Base-by-base conservation (phyloP, 1,284 basidiomycete species). In the Chalciporus sp. region DNA sequence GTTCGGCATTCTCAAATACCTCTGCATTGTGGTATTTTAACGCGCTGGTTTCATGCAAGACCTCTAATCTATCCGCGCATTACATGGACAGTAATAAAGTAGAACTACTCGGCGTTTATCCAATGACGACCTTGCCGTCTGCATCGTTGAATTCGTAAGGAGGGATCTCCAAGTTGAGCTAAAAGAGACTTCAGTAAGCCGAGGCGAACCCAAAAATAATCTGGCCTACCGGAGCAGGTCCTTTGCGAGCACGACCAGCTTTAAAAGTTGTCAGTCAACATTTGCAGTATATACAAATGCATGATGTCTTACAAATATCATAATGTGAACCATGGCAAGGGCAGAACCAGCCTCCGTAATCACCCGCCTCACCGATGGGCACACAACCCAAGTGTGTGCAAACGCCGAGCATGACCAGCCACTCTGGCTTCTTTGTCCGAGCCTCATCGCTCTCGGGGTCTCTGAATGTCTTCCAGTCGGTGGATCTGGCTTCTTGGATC, bases 301-400 rank as follows among this genome's bases (percentile, higher is more conserved):
- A 58, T 35, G 56, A 35, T 11, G 19, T 75, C 83, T 56, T 67
- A 88, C 90, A 95, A 60, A 95, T 95, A 75, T 95, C 94, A 76
- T 98, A 97, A 74, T 98, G 95, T 55, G 95, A 98, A 72, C 97
- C 96, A 76, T 99, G 96, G 82, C 94, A 97, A 52, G 93, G 93
- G 81, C 92, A 95, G 86, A 96, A 96, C 95, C 95, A 98, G 76
- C 95, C 96, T 77, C 95, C 95, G 72, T 83, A 99, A 76, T 99
- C 96, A 74, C 96, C 95, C 57, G 95, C 90, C 77, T 98, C 95
- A 64, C 93, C 92, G 69, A 99, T 98, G 60, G 97, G 97, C 51
- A 99, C 97, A 81, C 97, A 99, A 74, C 97, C 96, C 61, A 99
- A 78, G 79, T 99, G 97, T 41, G 97, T 99, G 86, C 96, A 98